These are phyloP conservation scores for Pseudozyma tsukubaensis DNA, from an alignment of 1,284 basidiomycete species.

Conservation along the genomic window DNA sequence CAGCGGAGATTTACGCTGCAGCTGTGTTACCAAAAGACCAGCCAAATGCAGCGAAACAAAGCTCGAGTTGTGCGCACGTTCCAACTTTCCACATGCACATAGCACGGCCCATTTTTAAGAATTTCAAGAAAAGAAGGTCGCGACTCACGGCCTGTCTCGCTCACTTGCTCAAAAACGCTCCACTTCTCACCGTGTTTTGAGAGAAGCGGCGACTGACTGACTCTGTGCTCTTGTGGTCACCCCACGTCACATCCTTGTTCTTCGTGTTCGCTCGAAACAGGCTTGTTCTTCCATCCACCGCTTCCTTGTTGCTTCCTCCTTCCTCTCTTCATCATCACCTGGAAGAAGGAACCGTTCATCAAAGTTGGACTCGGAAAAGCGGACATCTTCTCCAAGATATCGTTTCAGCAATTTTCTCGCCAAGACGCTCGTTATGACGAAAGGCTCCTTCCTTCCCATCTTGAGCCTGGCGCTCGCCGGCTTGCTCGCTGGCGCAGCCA, in stretches of 20 bases:
- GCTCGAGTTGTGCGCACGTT: constrained; percentile 37
- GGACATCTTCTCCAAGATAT: not conserved
- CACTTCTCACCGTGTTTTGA: constrained; percentile 2
- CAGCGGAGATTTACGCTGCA: too few species aligned
- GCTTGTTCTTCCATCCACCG: not conserved
- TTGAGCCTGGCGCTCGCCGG: constrained; percentile 31
- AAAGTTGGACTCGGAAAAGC: too few species aligned
- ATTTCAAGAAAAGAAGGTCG: constrained; percentile 7
- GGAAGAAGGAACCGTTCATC: too few species aligned
- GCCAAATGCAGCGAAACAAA: constrained; percentile 45
- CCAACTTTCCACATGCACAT: constrained; percentile 31
- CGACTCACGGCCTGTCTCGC: not conserved
- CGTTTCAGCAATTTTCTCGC: not conserved
- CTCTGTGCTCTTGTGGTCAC: too few species aligned
- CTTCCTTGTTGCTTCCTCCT: not conserved
- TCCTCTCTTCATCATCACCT: not conserved
- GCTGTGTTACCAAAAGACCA: too few species aligned
- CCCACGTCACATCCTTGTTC: not conserved
- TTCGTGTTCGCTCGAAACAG: too few species aligned
- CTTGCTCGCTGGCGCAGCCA: constrained; percentile 28
- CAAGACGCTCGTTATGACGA: constrained; percentile 15
- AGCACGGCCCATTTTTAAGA: not conserved
- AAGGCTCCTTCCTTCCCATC: constrained; percentile 37
- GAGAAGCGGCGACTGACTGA: not conserved
- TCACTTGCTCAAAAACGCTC: not conserved